These are phyloP conservation scores for Fusarium burgessii DNA, from an alignment of 2,329 filamentous ascomycete species.

Conservation along the genomic window DNA sequence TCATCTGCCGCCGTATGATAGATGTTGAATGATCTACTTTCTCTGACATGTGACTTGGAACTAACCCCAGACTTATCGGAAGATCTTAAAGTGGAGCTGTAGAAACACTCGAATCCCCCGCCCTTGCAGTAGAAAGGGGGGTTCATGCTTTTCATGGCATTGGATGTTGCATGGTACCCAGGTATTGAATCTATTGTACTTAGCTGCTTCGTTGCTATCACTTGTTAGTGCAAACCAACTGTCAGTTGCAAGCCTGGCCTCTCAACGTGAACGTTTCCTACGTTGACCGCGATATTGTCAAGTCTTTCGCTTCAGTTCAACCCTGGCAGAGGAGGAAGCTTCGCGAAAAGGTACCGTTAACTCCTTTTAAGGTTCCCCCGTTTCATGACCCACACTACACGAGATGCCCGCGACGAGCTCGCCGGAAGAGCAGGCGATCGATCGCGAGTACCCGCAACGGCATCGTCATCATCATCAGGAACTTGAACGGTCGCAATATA, in stretches of 20 bases:
- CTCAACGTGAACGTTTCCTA: neutral
- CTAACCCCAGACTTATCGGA: slow-evolving; percentile 31
- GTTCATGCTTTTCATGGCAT: too few relatives aligned
- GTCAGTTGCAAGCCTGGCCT: slow-evolving; percentile 7
- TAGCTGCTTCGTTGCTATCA: neutral
- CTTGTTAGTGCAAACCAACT: neutral
- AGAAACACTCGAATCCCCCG: slow-evolving; percentile 10
- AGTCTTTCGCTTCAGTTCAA: slow-evolving; percentile 31
- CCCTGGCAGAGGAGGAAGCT: slow-evolving; percentile 23
- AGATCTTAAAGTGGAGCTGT: slow-evolving; percentile 12
- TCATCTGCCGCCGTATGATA: neutral
- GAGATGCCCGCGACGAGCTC: slow-evolving; percentile 43
- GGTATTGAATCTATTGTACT: neutral
- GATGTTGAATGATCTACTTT: neutral
- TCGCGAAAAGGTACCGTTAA: slow-evolving; percentile 31
- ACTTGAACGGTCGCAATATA: slow-evolving; percentile 25
- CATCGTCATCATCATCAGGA: slow-evolving; percentile 36
- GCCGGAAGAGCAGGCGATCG: slow-evolving; percentile 37
- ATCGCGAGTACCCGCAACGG: slow-evolving; percentile 37
- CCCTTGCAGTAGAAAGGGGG: slow-evolving; percentile 20
- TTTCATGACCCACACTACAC: slow-evolving; percentile 46
- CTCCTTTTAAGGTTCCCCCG: slow-evolving; percentile 10
- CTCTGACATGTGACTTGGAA: slow-evolving; percentile 29
- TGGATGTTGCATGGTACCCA: too few relatives aligned
- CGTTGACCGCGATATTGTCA: slow-evolving; percentile 19